phyloP scores from a whole-genome alignment of 495 filamentous ascomycete species.

The Parmelia sp. region DNA sequence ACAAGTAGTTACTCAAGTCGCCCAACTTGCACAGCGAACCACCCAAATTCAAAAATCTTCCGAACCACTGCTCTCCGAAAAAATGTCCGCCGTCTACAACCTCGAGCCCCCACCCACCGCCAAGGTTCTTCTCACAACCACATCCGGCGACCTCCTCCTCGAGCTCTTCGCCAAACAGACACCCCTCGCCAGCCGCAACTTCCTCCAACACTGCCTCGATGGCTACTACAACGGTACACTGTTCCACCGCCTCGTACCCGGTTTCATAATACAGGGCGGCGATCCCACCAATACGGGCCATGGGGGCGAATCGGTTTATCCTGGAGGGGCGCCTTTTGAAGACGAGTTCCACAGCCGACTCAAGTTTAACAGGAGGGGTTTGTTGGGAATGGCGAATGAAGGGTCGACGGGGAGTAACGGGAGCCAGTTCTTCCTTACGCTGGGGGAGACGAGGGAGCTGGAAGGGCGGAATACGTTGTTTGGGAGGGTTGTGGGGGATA shows the following conservation, averaged over 20 bases:
- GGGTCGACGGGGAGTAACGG: slow-evolving; percentile 58
- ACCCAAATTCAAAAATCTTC: background rate
- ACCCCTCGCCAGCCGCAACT: slow-evolving; percentile 86
- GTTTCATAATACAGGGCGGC: slow-evolving; percentile 91
- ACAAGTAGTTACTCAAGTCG: no score
- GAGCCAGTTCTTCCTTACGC: slow-evolving; percentile 94
- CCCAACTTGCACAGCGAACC: background rate
- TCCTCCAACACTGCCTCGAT: slow-evolving; percentile 90
- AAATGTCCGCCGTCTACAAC: slow-evolving; percentile 62
- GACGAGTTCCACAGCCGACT: slow-evolving; percentile 90
- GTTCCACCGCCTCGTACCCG: slow-evolving; percentile 87
- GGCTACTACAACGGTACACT: slow-evolving; percentile 88
- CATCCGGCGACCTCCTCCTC: slow-evolving; percentile 77
- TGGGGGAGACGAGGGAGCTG: slow-evolving; percentile 74
- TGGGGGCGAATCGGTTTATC: slow-evolving; percentile 86
- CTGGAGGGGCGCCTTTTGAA: slow-evolving; percentile 65
- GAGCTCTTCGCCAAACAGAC: slow-evolving; percentile 92
- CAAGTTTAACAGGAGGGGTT: slow-evolving; percentile 84
- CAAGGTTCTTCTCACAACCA: slow-evolving; percentile 83
- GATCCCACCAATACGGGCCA: slow-evolving; percentile 89
- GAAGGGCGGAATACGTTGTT: slow-evolving; percentile 90
- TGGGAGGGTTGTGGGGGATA: slow-evolving; percentile 86
- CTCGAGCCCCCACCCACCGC: slow-evolving; percentile 90
- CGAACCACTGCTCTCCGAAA: background rate
- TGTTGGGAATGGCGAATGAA: slow-evolving; percentile 85